Evolutionary conservation across 2,329 filamentous ascomycete species (phyloP), one percentile per base, ranked within the genome.

Genomic region (Gnomoniopsis sp.): DNA sequence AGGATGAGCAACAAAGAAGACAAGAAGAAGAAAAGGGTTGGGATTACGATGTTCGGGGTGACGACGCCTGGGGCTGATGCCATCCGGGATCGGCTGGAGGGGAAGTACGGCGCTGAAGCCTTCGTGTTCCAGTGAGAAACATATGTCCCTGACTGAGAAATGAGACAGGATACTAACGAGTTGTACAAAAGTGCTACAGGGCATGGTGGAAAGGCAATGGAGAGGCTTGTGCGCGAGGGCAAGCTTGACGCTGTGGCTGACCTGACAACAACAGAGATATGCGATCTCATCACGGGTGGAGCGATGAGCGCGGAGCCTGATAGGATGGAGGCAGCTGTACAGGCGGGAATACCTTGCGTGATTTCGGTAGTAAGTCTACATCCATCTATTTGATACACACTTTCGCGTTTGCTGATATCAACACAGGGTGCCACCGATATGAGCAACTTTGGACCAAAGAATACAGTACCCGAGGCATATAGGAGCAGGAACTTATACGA

Each of bases 31-130:
- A 80, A 77, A 57, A 74, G 79, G 0, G 75, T 90, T 7, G 88
- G 80, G 0, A 80, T 90, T 23, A 89, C 87, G 2, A 90, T 90
- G 88, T 90, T 90, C 66, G 88, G 88, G 2, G 87, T 90, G 7
- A 91, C 88, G 0, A 90, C 87, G 0, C 86, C 87, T 0, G 83
- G 81, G 12, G 87, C 86, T 0, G 81, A 86, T 49, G 71, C 69
- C 1, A 80, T 87, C 1, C 77, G 85, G 0, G 64, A 69, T 1
- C 70, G 80, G 49, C 74, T 89, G 0, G 76, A 82, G 53, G 61
- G 69, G 1, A 70, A 72, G 2, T 71, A 77, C 55, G 67, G 68
- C 2, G 77, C 82, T 52, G 87, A 89, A 63, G 77, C 81, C 2
- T 87, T 84, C 63, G 76, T 89, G 2, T 90, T 90, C 66, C 59